phyloP scores from a whole-genome alignment of 345 rosid genomes.

The Streptanthus diversifolius region DNA sequence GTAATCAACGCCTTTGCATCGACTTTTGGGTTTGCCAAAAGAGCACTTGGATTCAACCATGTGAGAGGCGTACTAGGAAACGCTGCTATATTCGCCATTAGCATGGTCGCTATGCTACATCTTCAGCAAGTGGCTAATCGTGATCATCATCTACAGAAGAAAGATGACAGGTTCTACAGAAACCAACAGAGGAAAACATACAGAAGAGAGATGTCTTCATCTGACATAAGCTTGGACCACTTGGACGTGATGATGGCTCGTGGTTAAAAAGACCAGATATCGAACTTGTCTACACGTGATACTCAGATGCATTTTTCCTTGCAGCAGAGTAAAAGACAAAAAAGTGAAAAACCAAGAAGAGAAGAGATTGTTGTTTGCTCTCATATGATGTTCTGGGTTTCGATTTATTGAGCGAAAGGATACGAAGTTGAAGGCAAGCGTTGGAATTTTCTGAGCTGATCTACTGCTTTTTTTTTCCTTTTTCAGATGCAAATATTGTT shows the following conservation, averaged over 20 bases:
- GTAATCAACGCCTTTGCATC: conserved; percentile 48
- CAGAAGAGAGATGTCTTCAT: conserved; percentile 38
- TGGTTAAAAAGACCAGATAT: conserved; percentile 44
- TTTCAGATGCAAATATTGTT: conserved; percentile 10
- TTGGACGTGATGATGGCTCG: conserved; percentile 77
- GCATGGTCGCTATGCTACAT: conserved; percentile 75
- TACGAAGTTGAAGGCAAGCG: conserved; percentile 24
- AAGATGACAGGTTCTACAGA: conserved; percentile 36
- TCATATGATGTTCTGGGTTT: background rate
- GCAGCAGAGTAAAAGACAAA: background rate
- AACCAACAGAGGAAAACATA: conserved; percentile 35
- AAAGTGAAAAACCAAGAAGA: background rate
- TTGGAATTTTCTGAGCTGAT: conserved; percentile 24
- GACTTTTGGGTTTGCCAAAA: conserved; percentile 57
- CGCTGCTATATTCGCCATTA: conserved; percentile 71
- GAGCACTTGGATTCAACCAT: conserved; percentile 50
- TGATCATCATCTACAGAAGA: conserved; percentile 37
- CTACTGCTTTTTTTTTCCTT: background rate
- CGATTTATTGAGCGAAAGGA: background rate
- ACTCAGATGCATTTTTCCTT: background rate
- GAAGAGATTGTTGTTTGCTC: conserved; percentile 12
- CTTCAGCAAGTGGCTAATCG: conserved; percentile 50
- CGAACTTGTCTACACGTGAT: conserved; percentile 19
- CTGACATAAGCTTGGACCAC: conserved; percentile 37
- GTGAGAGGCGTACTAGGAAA: conserved; percentile 69